A percentile compares a stretch with the other conserved stretches of the same genome.
phyloP scores from a whole-genome alignment of 1,284 basidiomycete species.

The Cutaneotrichosporon arboriforme region DNA sequence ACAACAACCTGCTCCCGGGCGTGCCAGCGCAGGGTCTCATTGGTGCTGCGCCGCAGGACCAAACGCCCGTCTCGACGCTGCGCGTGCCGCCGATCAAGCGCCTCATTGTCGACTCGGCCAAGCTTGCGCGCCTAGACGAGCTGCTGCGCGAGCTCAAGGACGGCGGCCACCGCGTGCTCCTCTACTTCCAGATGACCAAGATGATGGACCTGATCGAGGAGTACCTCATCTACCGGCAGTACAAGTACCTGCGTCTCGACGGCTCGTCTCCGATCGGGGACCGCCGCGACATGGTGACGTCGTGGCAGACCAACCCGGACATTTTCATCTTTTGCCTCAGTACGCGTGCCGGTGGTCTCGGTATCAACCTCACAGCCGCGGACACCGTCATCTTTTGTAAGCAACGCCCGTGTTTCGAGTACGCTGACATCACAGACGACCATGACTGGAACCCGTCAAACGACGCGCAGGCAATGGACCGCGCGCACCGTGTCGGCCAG shows the following conservation, averaged over 20 bases:
- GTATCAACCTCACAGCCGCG: slow-evolving; percentile 97
- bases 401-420: slow-evolving; percentile 2
- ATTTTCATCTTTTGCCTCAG: slow-evolving; percentile 94
- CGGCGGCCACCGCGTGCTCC: slow-evolving; percentile 86
- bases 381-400: slow-evolving; percentile 86
- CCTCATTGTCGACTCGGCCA: slow-evolving; percentile 93
- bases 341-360: slow-evolving; percentile 93
- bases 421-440: slow-evolving; percentile 59
- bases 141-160: slow-evolving; percentile 88
- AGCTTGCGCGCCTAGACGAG: slow-evolving; percentile 83
- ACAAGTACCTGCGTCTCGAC: slow-evolving; percentile 94
- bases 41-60: slow-evolving; percentile 61
- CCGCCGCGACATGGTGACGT: slow-evolving; percentile 96
- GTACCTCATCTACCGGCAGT: slow-evolving; percentile 94
- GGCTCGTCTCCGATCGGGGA: slow-evolving; percentile 94
- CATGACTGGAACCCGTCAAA: slow-evolving; percentile 99
- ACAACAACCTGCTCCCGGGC: slow-evolving; percentile 57
- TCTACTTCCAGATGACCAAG: slow-evolving; percentile 99
- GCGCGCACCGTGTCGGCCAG: slow-evolving; percentile 96
- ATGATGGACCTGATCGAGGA: slow-evolving; percentile 99
- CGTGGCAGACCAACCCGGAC: slow-evolving; percentile 96
- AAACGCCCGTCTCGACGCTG: slow-evolving; percentile 80
- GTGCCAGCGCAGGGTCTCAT: slow-evolving; percentile 67
- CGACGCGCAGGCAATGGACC: slow-evolving; percentile 99
- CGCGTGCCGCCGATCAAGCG: slow-evolving; percentile 92